Percentiles rank a stretch among this genome's conserved stretches.
Conservation (phyloP, 768 basidiomycete genomes). For the Amanita rimosa region DNA sequence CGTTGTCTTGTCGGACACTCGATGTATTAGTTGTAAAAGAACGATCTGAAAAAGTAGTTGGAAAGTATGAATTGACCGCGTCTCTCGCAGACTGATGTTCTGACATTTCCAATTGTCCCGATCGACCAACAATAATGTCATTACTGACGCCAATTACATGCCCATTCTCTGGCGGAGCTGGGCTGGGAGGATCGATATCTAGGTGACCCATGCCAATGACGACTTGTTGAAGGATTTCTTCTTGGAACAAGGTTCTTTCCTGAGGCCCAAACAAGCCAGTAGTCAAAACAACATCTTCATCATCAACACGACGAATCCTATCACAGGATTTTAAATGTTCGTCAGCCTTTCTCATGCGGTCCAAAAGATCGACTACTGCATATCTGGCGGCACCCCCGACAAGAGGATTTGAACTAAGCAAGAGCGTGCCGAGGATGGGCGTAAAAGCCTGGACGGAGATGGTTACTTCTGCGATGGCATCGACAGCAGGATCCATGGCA, state of each 20-base stretch:
- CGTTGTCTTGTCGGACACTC: background rate
- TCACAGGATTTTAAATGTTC: constrained; percentile 8
- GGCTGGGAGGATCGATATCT: constrained; percentile 17
- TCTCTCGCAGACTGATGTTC: constrained; percentile 8
- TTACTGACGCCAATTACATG: background rate
- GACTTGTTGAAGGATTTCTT: constrained; percentile 76
- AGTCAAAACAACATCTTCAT: constrained; percentile 20
- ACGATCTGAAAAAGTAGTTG: constrained; percentile 14
- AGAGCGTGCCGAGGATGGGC: constrained; percentile 78
- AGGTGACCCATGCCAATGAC: constrained; percentile 85
- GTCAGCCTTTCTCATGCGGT: constrained; percentile 56
- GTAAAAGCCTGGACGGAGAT: constrained; percentile 86
- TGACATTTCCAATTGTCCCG: background rate
- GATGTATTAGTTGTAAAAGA: background rate
- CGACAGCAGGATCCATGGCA: constrained; percentile 17
- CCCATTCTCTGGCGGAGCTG: background rate
- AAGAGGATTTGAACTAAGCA: constrained; percentile 67
- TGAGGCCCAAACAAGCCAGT: constrained; percentile 38
- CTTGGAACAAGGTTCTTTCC: constrained; percentile 60
- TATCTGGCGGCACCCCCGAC: constrained; percentile 66
- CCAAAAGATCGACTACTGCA: constrained; percentile 70
- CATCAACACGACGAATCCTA: constrained; percentile 12
- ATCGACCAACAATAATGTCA: background rate
- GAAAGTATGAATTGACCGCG: constrained; percentile 44
- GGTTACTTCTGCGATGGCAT: constrained; percentile 24